A percentile compares a stretch with the other conserved stretches of the same genome.
These are phyloP conservation scores for Durotheca rogersii DNA, from an alignment of 495 filamentous ascomycete species.

Conservation along the genomic window DNA sequence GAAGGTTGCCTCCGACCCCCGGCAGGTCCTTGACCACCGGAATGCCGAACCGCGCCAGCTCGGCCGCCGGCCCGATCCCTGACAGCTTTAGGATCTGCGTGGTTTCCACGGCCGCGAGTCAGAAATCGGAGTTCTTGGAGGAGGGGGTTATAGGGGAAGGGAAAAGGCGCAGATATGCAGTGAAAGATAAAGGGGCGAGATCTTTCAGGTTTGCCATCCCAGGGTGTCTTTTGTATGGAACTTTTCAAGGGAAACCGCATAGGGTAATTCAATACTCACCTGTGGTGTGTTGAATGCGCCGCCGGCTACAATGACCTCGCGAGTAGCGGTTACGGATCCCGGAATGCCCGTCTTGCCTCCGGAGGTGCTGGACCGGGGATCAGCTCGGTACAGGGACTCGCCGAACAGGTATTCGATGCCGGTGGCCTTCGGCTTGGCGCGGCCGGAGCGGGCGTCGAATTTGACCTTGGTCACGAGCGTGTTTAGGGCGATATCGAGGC, in stretches of 20 bases:
- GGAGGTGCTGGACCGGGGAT: conserved; percentile 40
- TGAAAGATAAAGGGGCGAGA: no score
- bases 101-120: no score
- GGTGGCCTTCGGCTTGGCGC: conserved; percentile 52
- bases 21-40: conserved; percentile 55
- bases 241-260: no score
- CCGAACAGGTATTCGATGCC: conserved; percentile 66
- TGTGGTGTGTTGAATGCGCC: conserved; percentile 64
- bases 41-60: conserved; percentile 53
- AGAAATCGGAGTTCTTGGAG: no score
- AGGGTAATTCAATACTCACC: no score
- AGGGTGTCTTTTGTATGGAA: no score
- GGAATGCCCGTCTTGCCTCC: conserved; percentile 41
- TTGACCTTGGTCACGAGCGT: conserved; percentile 60
- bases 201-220: no score
- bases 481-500: conserved; percentile 59
- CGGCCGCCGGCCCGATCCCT: conserved; percentile 56
- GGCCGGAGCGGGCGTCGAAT: conserved; percentile 48
- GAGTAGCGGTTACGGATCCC: conserved; percentile 49
- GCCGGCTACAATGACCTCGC: conserved; percentile 64
- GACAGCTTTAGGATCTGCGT: conserved; percentile 65
- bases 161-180: no score
- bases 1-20: conserved; percentile 66
- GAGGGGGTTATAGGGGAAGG: no score
- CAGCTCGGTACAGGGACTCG: conserved; percentile 59